These are phyloP conservation scores for Glutinoglossum americanum DNA, from an alignment of 495 filamentous ascomycete genomes.

Conservation along the genomic window DNA sequence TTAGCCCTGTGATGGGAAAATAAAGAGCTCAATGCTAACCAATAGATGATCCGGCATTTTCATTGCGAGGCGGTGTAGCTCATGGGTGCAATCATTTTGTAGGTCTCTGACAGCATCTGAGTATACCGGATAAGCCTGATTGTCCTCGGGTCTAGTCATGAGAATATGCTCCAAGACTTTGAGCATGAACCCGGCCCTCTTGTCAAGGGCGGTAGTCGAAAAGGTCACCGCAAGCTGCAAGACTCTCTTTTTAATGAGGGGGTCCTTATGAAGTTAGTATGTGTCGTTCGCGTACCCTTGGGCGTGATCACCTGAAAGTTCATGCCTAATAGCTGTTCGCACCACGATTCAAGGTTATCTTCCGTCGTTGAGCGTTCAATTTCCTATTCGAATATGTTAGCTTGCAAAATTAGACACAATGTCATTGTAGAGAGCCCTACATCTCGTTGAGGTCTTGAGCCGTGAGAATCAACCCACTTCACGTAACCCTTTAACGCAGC, in stretches of 20 bases:
- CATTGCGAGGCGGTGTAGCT: slow-evolving; percentile 71
- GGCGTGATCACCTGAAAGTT: slow-evolving; percentile 39
- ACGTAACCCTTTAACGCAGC: slow-evolving; percentile 78
- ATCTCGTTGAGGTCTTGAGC: slow-evolving; percentile 32
- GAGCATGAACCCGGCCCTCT: slow-evolving; percentile 56
- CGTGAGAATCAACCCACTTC: slow-evolving; percentile 45
- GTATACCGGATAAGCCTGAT: slow-evolving; percentile 45
- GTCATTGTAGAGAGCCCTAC: slow-evolving; percentile 12
- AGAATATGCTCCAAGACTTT: slow-evolving; percentile 79
- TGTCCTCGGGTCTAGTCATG: slow-evolving; percentile 48
- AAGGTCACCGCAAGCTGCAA: slow-evolving; percentile 71
- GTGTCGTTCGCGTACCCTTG: not conserved
- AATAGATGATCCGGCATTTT: slow-evolving; percentile 73
- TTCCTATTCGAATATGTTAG: slow-evolving; percentile 6
- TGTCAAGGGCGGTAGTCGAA: slow-evolving; percentile 48
- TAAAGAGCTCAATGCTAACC: not conserved
- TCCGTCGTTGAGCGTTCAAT: slow-evolving; percentile 23
- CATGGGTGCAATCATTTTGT: slow-evolving; percentile 57
- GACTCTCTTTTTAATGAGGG: slow-evolving; percentile 61
- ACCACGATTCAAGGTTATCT: slow-evolving; percentile 59
- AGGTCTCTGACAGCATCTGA: slow-evolving; percentile 84
- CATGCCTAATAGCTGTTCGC: slow-evolving; percentile 45
- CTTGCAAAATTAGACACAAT: not conserved
- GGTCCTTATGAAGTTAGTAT: slow-evolving; percentile 33
- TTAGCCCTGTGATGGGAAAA: slow-evolving; percentile 5